Conservation (phyloP, 2,329 filamentous ascomycete species). For the Aureobasidium sp. region DNA sequence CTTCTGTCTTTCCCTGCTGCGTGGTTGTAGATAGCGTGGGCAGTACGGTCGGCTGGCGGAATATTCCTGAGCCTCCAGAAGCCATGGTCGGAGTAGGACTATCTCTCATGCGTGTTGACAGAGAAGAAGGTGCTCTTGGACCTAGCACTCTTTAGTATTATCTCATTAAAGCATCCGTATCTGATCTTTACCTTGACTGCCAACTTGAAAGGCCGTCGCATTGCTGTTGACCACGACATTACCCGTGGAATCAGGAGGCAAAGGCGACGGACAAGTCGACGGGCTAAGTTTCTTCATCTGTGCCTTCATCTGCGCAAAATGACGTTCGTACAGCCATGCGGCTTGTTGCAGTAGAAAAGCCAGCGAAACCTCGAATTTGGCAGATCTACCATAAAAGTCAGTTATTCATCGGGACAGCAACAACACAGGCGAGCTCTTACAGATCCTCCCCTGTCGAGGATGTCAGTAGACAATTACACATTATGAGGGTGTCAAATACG, state of each 20-base stretch:
- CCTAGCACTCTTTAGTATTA: slow-evolving; percentile 20
- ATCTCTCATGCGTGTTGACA: slow-evolving; percentile 52
- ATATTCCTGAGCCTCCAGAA: slow-evolving; percentile 33
- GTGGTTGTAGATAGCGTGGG: neutral
- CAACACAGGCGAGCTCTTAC: too few relatives aligned
- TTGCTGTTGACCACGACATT: slow-evolving; percentile 34
- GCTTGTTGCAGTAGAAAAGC: slow-evolving; percentile 89
- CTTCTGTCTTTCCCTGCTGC: neutral
- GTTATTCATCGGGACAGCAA: too few relatives aligned
- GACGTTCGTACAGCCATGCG: slow-evolving; percentile 85
- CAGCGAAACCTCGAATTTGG: slow-evolving; percentile 74
- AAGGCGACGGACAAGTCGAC: slow-evolving; percentile 52
- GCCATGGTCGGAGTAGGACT: slow-evolving; percentile 46
- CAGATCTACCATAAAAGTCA: slow-evolving; percentile 54
- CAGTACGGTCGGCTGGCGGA: slow-evolving; percentile 15
- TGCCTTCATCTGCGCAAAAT: slow-evolving; percentile 80
- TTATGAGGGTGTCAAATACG: slow-evolving; percentile 22
- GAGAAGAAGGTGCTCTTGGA: slow-evolving; percentile 44
- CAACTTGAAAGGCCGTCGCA: slow-evolving; percentile 17
- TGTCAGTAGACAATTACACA: slow-evolving; percentile 17
- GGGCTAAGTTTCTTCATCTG: slow-evolving; percentile 73
- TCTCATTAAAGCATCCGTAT: neutral
- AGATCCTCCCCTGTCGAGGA: slow-evolving; percentile 61
- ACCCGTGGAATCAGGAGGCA: slow-evolving; percentile 39
- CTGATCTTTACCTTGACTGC: neutral